Conservation (phyloP, 768 basidiomycete species). For the Mycena latifolia region DNA sequence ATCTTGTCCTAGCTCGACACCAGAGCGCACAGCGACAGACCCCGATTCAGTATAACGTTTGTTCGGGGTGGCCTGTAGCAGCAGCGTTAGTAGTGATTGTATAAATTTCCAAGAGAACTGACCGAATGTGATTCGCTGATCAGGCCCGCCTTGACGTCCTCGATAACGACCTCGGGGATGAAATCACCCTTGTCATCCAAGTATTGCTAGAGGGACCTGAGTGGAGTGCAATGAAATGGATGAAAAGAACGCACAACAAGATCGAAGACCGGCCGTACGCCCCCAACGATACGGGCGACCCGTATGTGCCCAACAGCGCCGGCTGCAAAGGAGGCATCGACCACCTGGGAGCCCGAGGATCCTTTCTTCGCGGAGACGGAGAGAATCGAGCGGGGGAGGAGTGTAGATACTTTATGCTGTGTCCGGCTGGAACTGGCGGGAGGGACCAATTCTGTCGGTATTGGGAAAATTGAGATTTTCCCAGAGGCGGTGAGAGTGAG, state of each 20-base stretch:
- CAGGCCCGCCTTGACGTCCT: constrained; percentile 49
- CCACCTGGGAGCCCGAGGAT: constrained; percentile 50
- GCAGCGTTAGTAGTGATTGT: not conserved
- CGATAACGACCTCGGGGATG: constrained; percentile 62
- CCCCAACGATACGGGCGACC: constrained; percentile 66
- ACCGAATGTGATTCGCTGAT: constrained; percentile 39
- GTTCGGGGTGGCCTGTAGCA: constrained; percentile 57
- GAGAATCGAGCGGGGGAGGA: constrained; percentile 66
- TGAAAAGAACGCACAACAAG: constrained; percentile 60
- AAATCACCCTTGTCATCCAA: constrained; percentile 66
- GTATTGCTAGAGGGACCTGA: constrained; percentile 57
- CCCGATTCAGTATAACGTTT: constrained; percentile 79
- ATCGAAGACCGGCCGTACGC: constrained; percentile 71
- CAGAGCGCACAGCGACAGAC: constrained; percentile 73
- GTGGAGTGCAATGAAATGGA: constrained; percentile 23
- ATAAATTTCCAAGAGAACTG: constrained; percentile 5
- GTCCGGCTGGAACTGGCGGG: constrained; percentile 53
- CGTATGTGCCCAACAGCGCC: constrained; percentile 58
- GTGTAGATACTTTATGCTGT: constrained; percentile 59
- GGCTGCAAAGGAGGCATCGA: constrained; percentile 60
- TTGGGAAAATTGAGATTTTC: constrained; percentile 67
- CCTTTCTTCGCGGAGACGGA: constrained; percentile 53
- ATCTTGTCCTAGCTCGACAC: constrained; percentile 73
- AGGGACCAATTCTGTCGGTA: constrained; percentile 59
- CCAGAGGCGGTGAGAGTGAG: constrained; percentile 72